Percentiles rank a stretch among this genome's conserved stretches.
Evolutionary conservation across 73 alveolate species (phyloP).

Genomic region (Paramecium pentaurelia): DNA sequence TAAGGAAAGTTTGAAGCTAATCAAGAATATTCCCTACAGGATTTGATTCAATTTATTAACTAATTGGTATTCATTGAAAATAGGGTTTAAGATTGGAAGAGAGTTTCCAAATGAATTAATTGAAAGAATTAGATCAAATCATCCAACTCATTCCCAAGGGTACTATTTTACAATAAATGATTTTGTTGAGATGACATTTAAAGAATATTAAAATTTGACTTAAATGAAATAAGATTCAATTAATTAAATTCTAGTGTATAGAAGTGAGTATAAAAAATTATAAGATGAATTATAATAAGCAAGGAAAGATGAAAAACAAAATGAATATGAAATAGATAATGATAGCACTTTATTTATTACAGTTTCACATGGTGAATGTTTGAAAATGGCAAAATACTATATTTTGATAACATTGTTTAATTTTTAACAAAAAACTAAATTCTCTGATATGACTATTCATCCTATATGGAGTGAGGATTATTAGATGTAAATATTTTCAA

Average conservation of each 20-base stretch:
- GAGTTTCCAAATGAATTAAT: slow-evolving; percentile 37
- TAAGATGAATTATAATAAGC: slow-evolving; percentile 14
- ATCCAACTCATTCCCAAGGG: not conserved
- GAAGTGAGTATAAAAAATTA: not conserved
- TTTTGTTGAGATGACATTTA: not conserved
- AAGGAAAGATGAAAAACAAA: not conserved
- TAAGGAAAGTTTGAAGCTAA: not conserved
- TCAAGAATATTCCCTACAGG: not conserved
- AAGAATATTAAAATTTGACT: not conserved
- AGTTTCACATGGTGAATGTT: not conserved
- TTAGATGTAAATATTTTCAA: not conserved
- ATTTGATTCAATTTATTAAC: not conserved
- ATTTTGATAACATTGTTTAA: not conserved
- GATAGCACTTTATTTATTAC: not conserved
- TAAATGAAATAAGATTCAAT: not conserved
- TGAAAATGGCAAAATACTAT: not conserved
- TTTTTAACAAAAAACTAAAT: not conserved
- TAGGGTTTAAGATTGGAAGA: not conserved
- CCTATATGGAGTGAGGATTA: not conserved
- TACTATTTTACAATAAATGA: not conserved
- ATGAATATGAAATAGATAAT: slow-evolving; percentile 36
- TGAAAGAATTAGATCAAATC: not conserved
- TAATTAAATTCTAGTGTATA: not conserved
- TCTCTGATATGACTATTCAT: not conserved
- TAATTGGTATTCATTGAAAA: not conserved